Evolutionary conservation across 495 filamentous ascomycete species (phyloP).

Genomic region (Penicillium salamii): DNA sequence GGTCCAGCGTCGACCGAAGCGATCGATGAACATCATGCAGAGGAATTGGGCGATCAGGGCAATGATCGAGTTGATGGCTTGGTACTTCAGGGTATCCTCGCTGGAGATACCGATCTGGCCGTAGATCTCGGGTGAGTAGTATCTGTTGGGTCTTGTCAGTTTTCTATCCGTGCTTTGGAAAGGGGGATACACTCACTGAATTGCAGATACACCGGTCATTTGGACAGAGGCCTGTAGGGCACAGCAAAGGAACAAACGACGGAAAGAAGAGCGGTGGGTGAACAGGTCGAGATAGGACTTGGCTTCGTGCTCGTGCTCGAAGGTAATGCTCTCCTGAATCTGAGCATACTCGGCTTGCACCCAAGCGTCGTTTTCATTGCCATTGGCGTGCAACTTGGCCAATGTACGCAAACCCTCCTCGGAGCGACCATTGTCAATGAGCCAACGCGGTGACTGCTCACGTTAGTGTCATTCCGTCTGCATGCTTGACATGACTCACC

Average conservation of each 20-base stretch:
- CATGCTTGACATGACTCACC: slow-evolving; percentile 16
- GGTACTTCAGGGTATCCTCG: slow-evolving; percentile 65
- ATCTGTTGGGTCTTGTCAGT: slow-evolving; percentile 29
- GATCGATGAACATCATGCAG: slow-evolving; percentile 67
- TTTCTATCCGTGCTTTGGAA: background rate
- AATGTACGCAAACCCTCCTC: slow-evolving; percentile 52
- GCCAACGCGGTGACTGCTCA: slow-evolving; percentile 53
- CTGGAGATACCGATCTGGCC: slow-evolving; percentile 63
- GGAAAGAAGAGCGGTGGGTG: slow-evolving; percentile 60
- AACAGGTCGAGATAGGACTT: slow-evolving; percentile 68
- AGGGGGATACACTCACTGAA: slow-evolving; percentile 43
- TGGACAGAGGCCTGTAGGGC: slow-evolving; percentile 66
- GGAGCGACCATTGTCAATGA: slow-evolving; percentile 45
- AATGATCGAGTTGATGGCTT: slow-evolving; percentile 67
- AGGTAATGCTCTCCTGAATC: slow-evolving; percentile 40
- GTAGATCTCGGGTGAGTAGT: slow-evolving; percentile 67
- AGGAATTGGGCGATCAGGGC: slow-evolving; percentile 62
- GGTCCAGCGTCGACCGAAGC: slow-evolving; percentile 61
- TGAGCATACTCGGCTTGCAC: slow-evolving; percentile 43
- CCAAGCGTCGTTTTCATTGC: slow-evolving; percentile 41
- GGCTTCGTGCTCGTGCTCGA: slow-evolving; percentile 59
- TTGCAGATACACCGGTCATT: slow-evolving; percentile 71
- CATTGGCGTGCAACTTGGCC: slow-evolving; percentile 47
- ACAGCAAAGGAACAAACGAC: slow-evolving; percentile 65
- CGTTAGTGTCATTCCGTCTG: background rate